Conservation (phyloP, 495 filamentous ascomycete species). For the Tetracladium setigerum region DNA sequence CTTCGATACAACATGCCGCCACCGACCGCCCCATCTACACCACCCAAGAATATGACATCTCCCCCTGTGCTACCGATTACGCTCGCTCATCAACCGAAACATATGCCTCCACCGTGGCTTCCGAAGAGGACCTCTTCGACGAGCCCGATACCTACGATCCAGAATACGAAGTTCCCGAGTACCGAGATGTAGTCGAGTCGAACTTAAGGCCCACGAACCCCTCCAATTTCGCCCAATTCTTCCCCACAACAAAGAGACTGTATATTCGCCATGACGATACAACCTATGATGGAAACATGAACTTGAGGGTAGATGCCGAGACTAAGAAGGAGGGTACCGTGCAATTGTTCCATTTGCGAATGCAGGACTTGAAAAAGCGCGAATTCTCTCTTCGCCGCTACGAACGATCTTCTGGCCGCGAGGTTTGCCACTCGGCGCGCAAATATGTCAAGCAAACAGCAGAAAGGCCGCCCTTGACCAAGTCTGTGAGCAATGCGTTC, state of each 20-base stretch:
- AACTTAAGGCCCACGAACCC: constrained; percentile 69
- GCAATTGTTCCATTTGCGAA: constrained; percentile 89
- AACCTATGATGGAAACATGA: constrained; percentile 94
- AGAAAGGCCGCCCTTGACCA: constrained; percentile 48
- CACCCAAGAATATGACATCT: constrained; percentile 38
- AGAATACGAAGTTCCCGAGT: constrained; percentile 45
- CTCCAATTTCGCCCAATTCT: constrained; percentile 75
- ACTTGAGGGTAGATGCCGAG: constrained; percentile 80
- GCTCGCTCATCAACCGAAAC: constrained; percentile 67
- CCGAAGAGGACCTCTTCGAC: constrained; percentile 52
- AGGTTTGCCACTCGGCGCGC: constrained; percentile 80
- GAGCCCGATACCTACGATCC: constrained; percentile 45
- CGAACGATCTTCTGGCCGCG: constrained; percentile 84
- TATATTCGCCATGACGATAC: constrained; percentile 87
- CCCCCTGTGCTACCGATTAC: constrained; percentile 38
- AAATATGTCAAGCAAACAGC: constrained; percentile 42
- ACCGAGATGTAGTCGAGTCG: constrained; percentile 49
- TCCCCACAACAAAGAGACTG: constrained; percentile 74
- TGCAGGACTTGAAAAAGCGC: constrained; percentile 82
- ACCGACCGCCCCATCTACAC: constrained; percentile 30
- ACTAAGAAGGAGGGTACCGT: constrained; percentile 50
- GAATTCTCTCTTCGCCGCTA: constrained; percentile 91
- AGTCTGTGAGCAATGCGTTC: constrained; percentile 70
- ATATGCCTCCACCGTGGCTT: constrained; percentile 67
- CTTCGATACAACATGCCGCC: constrained; percentile 38